Evolutionary conservation across 768 basidiomycete genomes (phyloP), one percentile per base, ranked within the genome.

Genomic region (Tephrocybe sp.): DNA sequence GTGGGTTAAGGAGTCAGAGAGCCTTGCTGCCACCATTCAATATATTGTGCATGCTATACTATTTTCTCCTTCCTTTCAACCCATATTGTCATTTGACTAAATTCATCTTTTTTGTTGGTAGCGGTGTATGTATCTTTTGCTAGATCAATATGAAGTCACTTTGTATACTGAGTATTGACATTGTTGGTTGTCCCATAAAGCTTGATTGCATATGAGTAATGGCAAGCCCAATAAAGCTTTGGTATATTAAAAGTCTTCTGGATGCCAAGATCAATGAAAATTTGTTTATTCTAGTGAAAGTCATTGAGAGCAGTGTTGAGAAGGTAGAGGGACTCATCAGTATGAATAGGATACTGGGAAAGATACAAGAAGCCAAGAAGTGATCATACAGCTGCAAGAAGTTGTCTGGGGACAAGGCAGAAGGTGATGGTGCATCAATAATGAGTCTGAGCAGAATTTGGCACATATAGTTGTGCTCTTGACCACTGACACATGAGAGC

Each of bases 181-280:
- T 71, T 70, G 48, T 76, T 71, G 1, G 67, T 57, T 0, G 69
- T 61, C 2, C 77, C 75, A 32, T 61, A 56, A 3, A 45, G 34
- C 23, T 58, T 36, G 53, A 77, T 76, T 3, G 47, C 26, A 1
- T 48, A 10, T 1, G 51, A 8, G 53, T 75, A 76, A 50, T 78
- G 77, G 0, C 25, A 33, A 0, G 66, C 48, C 9, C 55, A 63
- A 49, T 78, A 76, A 0, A 78, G 50, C 52, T 78, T 78, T 1
- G 74, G 73, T 15, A 78, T 59, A 42, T 76, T 73, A 59, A 75
- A 76, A 47, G 67, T 8, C n/a, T n/a, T n/a, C 9, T 62, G 64
- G n/a, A 70, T 62, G 1, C 65, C 66, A 2, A 70, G 55, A 18
- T 62, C 55, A 23, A 73, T 40, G 46, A 77, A 73, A 2, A 69